Conservation (phyloP, 2,329 filamentous ascomycete species). For the Thielaviopsis ethacetica region DNA sequence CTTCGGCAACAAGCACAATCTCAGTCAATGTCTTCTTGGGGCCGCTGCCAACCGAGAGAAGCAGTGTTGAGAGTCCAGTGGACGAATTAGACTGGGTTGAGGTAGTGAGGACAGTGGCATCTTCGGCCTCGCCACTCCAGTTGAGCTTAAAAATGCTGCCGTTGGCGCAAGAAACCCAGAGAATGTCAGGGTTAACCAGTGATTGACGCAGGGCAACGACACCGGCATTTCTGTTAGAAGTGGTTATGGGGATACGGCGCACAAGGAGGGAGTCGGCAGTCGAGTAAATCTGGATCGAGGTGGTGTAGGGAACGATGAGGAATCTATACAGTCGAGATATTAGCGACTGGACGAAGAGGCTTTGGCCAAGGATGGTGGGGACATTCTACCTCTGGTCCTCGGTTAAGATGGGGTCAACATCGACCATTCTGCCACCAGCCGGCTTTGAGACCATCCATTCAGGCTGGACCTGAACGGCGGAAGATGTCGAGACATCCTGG, state of each 20-base stretch:
- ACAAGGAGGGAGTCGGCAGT: slow-evolving; percentile 65
- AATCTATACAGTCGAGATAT: slow-evolving; percentile 31
- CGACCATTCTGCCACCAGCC: slow-evolving; percentile 47
- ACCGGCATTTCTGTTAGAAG: slow-evolving; percentile 15
- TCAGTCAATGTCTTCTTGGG: slow-evolving; percentile 22
- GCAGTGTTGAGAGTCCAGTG: slow-evolving; percentile 28
- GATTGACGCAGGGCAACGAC: slow-evolving; percentile 28
- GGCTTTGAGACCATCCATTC: slow-evolving; percentile 47
- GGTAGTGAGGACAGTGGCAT: slow-evolving; percentile 12
- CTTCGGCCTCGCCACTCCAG: slow-evolving; percentile 28
- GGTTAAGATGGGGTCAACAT: slow-evolving; percentile 47
- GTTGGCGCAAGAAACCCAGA: slow-evolving; percentile 45
- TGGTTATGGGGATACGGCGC: slow-evolving; percentile 45
- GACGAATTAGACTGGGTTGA: slow-evolving; percentile 24
- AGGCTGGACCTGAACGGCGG: slow-evolving; percentile 10
- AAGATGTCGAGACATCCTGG: neutral
- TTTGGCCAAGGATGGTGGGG: neutral
- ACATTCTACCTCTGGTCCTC: slow-evolving; percentile 31
- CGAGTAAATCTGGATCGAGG: slow-evolving; percentile 66
- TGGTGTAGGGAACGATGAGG: slow-evolving; percentile 59
- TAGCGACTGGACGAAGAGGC: neutral
- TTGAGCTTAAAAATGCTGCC: slow-evolving; percentile 41
- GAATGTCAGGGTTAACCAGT: slow-evolving; percentile 24
- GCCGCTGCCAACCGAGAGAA: slow-evolving; percentile 19
- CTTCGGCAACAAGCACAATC: slow-evolving; percentile 30